Evolutionary conservation across 2,329 filamentous ascomycete species (phyloP).

Genomic region (Apiospora sp.): DNA sequence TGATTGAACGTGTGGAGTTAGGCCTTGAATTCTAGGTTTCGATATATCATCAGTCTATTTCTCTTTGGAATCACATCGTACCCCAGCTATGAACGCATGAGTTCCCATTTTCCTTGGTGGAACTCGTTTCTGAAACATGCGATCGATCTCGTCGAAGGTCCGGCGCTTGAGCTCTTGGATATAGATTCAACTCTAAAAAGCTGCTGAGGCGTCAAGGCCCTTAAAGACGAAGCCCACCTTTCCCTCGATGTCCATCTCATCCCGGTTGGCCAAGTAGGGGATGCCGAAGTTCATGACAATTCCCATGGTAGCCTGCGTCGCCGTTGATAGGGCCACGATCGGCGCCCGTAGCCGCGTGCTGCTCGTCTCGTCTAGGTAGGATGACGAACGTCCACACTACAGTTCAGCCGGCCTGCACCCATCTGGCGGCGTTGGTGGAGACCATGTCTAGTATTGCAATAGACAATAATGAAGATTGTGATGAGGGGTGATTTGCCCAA

Average conservation of each 20-base stretch:
- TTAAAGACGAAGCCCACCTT: constrained; percentile 46
- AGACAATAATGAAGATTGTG: too few species aligned
- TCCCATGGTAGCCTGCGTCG: constrained; percentile 45
- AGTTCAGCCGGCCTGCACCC: too few species aligned
- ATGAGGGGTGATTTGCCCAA: too few species aligned
- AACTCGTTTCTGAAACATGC: neutral
- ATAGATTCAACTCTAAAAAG: neutral
- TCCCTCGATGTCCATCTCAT: constrained; percentile 42
- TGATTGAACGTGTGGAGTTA: too few species aligned
- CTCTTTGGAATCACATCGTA: too few species aligned
- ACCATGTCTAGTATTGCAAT: too few species aligned
- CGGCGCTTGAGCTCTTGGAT: neutral
- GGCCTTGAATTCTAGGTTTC: too few species aligned
- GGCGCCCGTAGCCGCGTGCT: constrained; percentile 46
- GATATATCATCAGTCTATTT: too few species aligned
- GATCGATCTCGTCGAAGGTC: neutral
- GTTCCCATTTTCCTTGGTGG: neutral
- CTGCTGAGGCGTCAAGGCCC: constrained; percentile 30
- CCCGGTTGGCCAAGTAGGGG: constrained; percentile 39
- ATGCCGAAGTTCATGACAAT: too few species aligned
- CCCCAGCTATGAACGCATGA: too few species aligned
- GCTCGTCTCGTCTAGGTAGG: too few species aligned
- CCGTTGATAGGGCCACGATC: constrained; percentile 49
- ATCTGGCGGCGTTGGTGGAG: too few species aligned
- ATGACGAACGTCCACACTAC: constrained; percentile 35